Percentiles rank a stretch among this genome's conserved stretches.
These are phyloP conservation scores for Mucor racemosus DNA, from an alignment of 371 early-diverging fungal genomes.

Conservation along the genomic window DNA sequence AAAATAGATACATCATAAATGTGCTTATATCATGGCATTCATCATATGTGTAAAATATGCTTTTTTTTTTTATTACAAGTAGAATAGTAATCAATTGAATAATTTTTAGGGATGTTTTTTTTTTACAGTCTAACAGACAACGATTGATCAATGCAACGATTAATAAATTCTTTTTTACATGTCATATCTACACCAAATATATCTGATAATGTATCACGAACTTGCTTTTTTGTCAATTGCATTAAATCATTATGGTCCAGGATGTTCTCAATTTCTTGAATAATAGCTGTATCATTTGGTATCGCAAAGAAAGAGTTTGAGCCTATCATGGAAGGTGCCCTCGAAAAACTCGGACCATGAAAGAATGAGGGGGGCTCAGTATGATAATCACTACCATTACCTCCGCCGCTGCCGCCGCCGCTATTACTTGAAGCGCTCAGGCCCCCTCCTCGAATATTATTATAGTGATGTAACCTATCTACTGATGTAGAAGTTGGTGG, in stretches of 20 bases:
- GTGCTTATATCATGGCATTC: too few relatives aligned
- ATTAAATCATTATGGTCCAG: conserved; percentile 75
- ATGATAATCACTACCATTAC: neutral
- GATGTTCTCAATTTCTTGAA: conserved; percentile 75
- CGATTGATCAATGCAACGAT: conserved; percentile 74
- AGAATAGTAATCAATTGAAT: too few relatives aligned
- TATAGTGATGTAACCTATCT: neutral
- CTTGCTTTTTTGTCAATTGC: conserved; percentile 82
- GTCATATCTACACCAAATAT: conserved; percentile 83
- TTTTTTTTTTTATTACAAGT: neutral
- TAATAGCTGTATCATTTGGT: conserved; percentile 69
- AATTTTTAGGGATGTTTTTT: neutral
- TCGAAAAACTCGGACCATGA: conserved; percentile 10
- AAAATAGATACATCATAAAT: neutral
- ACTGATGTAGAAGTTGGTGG: neutral
- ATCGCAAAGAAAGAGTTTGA: conserved; percentile 10
- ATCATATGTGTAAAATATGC: neutral
- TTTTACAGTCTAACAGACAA: conserved; percentile 16
- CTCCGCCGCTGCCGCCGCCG: neutral
- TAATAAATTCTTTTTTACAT: conserved; percentile 76
- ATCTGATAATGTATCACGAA: conserved; percentile 75
- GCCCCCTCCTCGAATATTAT: neutral
- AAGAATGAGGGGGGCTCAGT: conserved; percentile 4
- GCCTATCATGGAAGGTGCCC: conserved; percentile 10
- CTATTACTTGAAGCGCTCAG: neutral